Percentiles rank a stretch among this genome's conserved stretches.
These are phyloP conservation scores for Aureobasidium sp. DNA, from an alignment of 2,329 filamentous ascomycete species.

Conservation along the genomic window DNA sequence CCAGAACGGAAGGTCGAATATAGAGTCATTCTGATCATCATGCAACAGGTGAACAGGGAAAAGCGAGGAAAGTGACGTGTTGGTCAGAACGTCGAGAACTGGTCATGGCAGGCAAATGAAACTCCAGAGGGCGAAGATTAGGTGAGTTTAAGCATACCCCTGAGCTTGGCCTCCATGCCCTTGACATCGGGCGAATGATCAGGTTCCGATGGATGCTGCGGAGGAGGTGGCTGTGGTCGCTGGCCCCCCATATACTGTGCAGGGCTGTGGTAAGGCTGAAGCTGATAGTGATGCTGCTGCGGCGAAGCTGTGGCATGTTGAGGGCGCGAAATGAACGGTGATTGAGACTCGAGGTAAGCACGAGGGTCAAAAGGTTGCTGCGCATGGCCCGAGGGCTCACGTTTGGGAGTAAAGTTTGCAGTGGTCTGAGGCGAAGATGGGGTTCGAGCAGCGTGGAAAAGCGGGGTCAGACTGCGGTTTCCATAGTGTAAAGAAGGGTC, in stretches of 20 bases:
- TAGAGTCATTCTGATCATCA: neutral
- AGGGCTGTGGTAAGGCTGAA: conserved; percentile 1
- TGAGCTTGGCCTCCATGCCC: conserved; percentile 32
- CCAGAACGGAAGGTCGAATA: neutral
- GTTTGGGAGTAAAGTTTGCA: conserved; percentile 11
- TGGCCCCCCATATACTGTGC: conserved; percentile 1
- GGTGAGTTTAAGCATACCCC: conserved; percentile 30
- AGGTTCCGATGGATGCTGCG: conserved; percentile 6
- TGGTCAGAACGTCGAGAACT: neutral
- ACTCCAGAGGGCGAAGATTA: neutral
- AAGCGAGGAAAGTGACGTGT: neutral
- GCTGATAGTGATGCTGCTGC: conserved; percentile 15
- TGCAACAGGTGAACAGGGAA: neutral
- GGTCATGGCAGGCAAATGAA: neutral
- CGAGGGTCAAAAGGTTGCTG: conserved; percentile 21
- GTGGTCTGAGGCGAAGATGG: conserved; percentile 18
- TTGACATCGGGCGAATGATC: conserved; percentile 22
- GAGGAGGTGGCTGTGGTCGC: conserved; percentile 7
- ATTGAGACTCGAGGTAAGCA: conserved; percentile 24
- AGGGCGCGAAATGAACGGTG: conserved; percentile 19
- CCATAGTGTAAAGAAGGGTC: conserved; percentile 20
- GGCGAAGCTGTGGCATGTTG: conserved; percentile 19
- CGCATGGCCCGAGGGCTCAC: conserved; percentile 17
- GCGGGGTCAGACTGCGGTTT: conserved; percentile 39
- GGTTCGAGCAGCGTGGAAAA: conserved; percentile 40